Base-by-base conservation (phyloP, 1,284 basidiomycete species). In the Hymenochaete sp. region DNA sequence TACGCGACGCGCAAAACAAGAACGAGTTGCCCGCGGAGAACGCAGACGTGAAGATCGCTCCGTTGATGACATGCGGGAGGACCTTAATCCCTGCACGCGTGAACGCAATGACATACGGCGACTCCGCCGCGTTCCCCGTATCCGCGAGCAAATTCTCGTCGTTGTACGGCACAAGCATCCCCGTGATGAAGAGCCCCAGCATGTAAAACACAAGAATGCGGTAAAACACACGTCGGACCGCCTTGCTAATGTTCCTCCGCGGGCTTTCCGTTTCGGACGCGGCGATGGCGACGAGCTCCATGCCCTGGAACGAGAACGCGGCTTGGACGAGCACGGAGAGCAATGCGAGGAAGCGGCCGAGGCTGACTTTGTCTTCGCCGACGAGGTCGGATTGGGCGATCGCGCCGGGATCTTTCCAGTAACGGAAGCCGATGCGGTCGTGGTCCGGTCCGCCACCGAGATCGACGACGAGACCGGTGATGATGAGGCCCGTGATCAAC, bases 21-120 rank as follows among this genome's bases (percentile, higher is more conserved):
- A 75, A 82, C 24, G 79, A 82, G 64, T 87, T 91, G 36, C 80
- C 83, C 3, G 91, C 85, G 5, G 84, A 90, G 72, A 91, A 89
- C 2, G 90, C 90, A 40, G 72, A 78, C 19, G 75, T 75, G 61
- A 81, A 79, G 57, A 82, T 67, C 38, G 66, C 68, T 7, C 73
- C 81, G 54, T 87, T 86, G 61, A 87, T 70, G 53, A 87, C 73
- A 49, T 75, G 75, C 2, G 82, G 82, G 18, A 86, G 68, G 9
- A 72, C 76, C 62, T 73, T 78, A 63, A 92, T 79, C 8, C 86
- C 84, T 1, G 89, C 84, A 47, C 73, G 74, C 40, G 67, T 68
- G 52, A 93, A 82, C 18, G 87, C 90, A 54, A 93, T 87, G 50
- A 93, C 89, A 62, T 84, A 93, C 14, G 84, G 78, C 4, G 82